Conservation (phyloP, 202 grass and related monocot genomes). For the Cymbopogon flexuosus region DNA sequence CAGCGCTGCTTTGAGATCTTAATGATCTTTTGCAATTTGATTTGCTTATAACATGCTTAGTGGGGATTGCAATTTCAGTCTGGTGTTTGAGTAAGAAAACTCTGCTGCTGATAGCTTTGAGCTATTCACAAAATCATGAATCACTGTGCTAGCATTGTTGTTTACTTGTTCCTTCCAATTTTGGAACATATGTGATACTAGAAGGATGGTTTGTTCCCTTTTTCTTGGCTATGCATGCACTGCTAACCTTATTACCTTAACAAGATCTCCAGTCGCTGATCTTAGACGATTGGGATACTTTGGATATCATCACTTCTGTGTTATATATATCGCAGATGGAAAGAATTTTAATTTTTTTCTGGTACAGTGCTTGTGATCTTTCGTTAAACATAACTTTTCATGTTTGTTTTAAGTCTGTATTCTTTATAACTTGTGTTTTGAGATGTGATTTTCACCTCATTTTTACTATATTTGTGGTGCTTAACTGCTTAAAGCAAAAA, state of each 20-base stretch:
- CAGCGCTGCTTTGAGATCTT: background rate
- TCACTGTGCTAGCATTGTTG: background rate
- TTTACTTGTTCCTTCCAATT: background rate
- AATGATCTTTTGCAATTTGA: background rate
- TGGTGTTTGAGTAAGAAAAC: background rate
- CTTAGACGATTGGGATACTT: background rate
- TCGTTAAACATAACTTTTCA: background rate
- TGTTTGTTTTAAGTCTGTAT: background rate
- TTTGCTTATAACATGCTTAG: background rate
- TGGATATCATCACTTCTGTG: background rate
- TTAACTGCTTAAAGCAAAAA: background rate
- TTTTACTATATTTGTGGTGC: background rate
- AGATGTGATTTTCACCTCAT: background rate
- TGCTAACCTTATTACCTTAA: background rate
- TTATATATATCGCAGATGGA: background rate
- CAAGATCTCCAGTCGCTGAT: background rate
- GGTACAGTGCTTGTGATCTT: background rate
- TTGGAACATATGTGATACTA: too few relatives aligned
- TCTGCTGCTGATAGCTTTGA: constrained; percentile 2
- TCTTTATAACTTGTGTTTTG: background rate
- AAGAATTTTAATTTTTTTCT: background rate
- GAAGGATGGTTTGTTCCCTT: too few relatives aligned
- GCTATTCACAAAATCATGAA: background rate
- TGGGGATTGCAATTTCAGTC: background rate
- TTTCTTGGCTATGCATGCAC: background rate